These are phyloP conservation scores for Phylloporus arenicola DNA, from an alignment of 768 basidiomycete genomes.

Conservation along the genomic window DNA sequence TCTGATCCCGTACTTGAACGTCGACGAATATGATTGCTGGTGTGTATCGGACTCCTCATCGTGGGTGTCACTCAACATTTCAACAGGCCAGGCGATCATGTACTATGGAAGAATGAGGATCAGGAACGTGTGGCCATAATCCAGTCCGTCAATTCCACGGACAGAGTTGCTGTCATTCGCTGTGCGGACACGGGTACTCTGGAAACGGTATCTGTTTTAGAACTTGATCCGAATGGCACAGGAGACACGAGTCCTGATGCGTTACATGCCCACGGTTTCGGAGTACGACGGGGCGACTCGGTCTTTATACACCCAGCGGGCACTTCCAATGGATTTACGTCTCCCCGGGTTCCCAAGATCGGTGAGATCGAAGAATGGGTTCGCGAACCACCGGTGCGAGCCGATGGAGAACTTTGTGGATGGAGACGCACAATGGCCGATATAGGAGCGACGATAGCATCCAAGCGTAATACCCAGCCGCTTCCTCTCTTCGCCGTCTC, in stretches of 20 bases:
- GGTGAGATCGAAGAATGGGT: conserved; percentile 84
- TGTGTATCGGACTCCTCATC: conserved; percentile 30
- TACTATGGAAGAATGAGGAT: conserved; percentile 77
- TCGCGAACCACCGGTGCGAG: conserved; percentile 47
- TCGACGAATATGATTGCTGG: conserved; percentile 93
- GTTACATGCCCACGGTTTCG: conserved; percentile 55
- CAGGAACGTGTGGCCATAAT: conserved; percentile 63
- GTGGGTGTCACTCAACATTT: conserved; percentile 6
- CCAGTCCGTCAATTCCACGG: conserved; percentile 66
- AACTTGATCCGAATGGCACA: conserved; percentile 82
- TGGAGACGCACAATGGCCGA: conserved; percentile 72
- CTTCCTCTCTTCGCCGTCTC: conserved; percentile 39
- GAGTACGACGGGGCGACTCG: conserved; percentile 77
- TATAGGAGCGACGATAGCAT: conserved; percentile 56
- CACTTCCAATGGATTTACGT: conserved; percentile 63
- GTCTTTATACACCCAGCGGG: conserved; percentile 74
- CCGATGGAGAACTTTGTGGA: conserved; percentile 50
- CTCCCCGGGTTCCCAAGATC: conserved; percentile 73
- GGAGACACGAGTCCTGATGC: conserved; percentile 44
- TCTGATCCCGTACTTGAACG: conserved; percentile 76
- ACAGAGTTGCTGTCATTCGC: conserved; percentile 65
- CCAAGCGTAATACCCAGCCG: conserved; percentile 36
- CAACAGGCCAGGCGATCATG: conserved; percentile 84
- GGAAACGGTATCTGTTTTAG: conserved; percentile 75
- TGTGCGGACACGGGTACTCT: conserved; percentile 47